Percentiles rank a stretch among this genome's conserved stretches.
Conservation (phyloP, 2,329 filamentous ascomycete genomes). For the Exophiala viscosa region DNA sequence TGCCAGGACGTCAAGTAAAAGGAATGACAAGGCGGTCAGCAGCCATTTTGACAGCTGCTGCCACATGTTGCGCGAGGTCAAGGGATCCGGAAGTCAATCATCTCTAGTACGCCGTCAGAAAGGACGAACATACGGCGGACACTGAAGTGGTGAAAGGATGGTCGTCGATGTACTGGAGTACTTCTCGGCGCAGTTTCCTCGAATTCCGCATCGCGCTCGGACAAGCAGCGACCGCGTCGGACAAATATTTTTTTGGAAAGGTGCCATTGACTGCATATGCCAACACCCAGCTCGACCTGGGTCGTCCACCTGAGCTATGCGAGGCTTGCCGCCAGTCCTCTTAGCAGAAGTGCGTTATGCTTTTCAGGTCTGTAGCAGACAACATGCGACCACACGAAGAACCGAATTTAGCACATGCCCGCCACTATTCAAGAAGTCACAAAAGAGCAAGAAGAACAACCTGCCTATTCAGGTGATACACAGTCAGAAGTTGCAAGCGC, state of each 20-base stretch:
- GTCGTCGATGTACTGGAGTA: not conserved
- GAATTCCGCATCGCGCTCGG: conserved; percentile 1
- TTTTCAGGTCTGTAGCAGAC: conserved; percentile 23
- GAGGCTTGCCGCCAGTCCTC: conserved; percentile 15
- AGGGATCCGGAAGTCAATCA: not conserved
- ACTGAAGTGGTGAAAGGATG: not conserved
- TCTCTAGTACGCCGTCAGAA: not conserved
- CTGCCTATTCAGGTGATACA: conserved; percentile 22
- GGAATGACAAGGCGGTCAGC: conserved; percentile 2
- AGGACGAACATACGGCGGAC: not conserved
- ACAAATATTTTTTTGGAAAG: not conserved
- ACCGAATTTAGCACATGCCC: conserved; percentile 18
- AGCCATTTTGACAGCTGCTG: conserved; percentile 2
- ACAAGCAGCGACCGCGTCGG: conserved; percentile 4
- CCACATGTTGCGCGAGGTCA: conserved; percentile 9
- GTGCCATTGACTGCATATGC: not conserved
- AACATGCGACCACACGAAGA: conserved; percentile 13
- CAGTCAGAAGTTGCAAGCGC: conserved; percentile 8
- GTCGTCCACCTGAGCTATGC: conserved; percentile 5
- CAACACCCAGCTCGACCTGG: not conserved
- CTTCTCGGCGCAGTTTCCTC: conserved; percentile 21
- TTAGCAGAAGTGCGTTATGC: conserved; percentile 22
- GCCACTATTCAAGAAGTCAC: conserved; percentile 12
- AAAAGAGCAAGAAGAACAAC: conserved; percentile 1
- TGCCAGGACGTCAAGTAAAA: conserved; percentile 33